Evolutionary conservation across 1,284 basidiomycete genomes (phyloP), one percentile per base, ranked within the genome.

Genomic region (Puccinia novopanici): DNA sequence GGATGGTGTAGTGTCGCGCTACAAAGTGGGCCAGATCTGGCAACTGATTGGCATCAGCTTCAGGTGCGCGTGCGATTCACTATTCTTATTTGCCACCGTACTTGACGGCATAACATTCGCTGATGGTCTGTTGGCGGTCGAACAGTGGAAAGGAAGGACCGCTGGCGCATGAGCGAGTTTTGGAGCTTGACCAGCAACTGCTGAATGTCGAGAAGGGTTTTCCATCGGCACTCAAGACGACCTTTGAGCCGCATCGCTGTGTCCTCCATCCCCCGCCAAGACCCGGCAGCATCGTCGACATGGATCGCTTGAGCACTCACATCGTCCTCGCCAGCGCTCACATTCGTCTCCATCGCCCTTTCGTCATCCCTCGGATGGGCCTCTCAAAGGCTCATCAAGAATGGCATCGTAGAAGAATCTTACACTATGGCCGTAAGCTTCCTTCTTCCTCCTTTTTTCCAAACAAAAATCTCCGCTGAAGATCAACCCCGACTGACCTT

Each of bases 1-100:
- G 61, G 50, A 54, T 54, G 75, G 75, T 3, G 61, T 76, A 1
- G 22, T 50, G 6, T 59, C 59, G 17, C 55, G 75, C n/a, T 76
- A 65, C 63, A 61, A 42, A 30, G 48, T 76, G 27, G 57, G 59
- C 6, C 59, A 63, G 50, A 54, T 76, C 17, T 76, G 75, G 75
- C 75, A 76, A 40, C 40, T n/a, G 37, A 76, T 76, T n/a, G 59
- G 75, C 15, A 76, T 76, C 61, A 59, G 73, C 42, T 75, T 61
- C 42, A 59, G 73, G 73, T 75, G 9, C 6, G 40, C 42, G 22
- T 24, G 5, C 12, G 6, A 24, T n/a, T 2, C 12, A 37, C 30
- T 34, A n/a, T 17, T 55, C 48, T 61, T 13, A 4, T 59, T 63
- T 42, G 8, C 40, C n/a, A 24, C 22, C 27, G 61, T 30, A 74